Evolutionary conservation across 352 stramenopile genomes (phyloP).

Genomic region (Globisporangium cederbergense): DNA sequence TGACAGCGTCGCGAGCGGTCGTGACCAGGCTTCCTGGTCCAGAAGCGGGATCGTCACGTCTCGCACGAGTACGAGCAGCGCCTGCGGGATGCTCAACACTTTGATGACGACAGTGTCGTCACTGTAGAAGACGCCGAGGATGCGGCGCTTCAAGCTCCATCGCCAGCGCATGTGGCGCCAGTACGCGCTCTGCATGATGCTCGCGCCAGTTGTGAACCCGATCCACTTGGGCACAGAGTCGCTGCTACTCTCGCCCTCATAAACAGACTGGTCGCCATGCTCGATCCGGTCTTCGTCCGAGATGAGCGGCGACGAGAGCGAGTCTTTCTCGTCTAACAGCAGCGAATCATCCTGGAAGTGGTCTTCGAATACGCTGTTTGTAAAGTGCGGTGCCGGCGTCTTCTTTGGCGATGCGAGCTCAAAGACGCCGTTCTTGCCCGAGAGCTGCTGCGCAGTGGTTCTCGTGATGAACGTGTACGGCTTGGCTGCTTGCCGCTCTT

Average conservation of each 20-base stretch:
- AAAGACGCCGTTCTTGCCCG: constrained; percentile 13
- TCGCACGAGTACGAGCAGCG: constrained; percentile 44
- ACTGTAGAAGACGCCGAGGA: constrained; percentile 40
- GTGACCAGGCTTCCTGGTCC: constrained; percentile 68
- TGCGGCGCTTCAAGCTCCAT: constrained; percentile 52
- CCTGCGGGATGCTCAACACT: constrained; percentile 46
- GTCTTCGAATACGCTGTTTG: constrained; percentile 49
- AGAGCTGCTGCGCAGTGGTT: constrained; percentile 15
- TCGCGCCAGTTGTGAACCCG: constrained; percentile 35
- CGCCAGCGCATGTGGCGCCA: constrained; percentile 75
- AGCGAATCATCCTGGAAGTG: constrained; percentile 49
- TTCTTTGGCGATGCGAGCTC: constrained; percentile 25
- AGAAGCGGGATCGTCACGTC: constrained; percentile 73
- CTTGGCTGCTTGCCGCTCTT: constrained; percentile 17
- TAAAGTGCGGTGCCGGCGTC: constrained; percentile 29
- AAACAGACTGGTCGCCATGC: constrained; percentile 2
- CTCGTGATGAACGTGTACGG: constrained; percentile 49
- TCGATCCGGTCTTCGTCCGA: constrained; percentile 36
- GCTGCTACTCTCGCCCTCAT: neutral
- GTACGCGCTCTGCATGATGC: constrained; percentile 45
- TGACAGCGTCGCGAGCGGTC: constrained; percentile 81
- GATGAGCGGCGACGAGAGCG: constrained; percentile 61
- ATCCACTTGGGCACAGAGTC: constrained; percentile 5
- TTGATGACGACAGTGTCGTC: constrained; percentile 45
- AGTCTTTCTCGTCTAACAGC: constrained; percentile 16